A percentile compares a stretch with the other conserved stretches of the same genome.
Conservation (phyloP, 257 asterid genomes). For the Ballota nigra region DNA sequence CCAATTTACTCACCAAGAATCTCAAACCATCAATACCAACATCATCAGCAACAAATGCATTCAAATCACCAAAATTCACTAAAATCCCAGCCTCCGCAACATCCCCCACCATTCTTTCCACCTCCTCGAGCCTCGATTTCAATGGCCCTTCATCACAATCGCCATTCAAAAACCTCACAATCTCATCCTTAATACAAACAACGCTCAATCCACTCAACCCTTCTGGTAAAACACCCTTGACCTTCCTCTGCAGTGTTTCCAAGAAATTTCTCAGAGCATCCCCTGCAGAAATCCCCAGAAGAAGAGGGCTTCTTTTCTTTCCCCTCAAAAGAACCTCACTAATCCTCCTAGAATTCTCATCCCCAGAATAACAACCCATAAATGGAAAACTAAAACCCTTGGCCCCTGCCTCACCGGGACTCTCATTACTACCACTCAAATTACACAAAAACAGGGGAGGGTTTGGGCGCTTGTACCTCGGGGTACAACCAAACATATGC, state of each 20-base stretch:
- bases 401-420: slow-evolving; percentile 23
- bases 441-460: slow-evolving; percentile 70
- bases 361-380: slow-evolving; percentile 55
- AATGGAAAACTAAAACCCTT: slow-evolving; percentile 64
- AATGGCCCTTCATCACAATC: slow-evolving; percentile 49
- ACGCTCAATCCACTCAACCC: slow-evolving; percentile 53
- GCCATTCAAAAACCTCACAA: slow-evolving; percentile 47
- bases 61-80: slow-evolving; percentile 67
- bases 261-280: slow-evolving; percentile 56
- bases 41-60: slow-evolving; percentile 34
- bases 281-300: slow-evolving; percentile 63
- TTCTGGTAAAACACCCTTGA: slow-evolving; percentile 38
- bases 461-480: slow-evolving; percentile 52
- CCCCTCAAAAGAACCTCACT: slow-evolving; percentile 57
- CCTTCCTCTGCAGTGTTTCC: slow-evolving; percentile 40
- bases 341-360: slow-evolving; percentile 61
- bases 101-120: slow-evolving; percentile 33
- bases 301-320: slow-evolving; percentile 59
- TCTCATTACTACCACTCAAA: slow-evolving; percentile 22
- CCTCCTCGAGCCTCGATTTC: slow-evolving; percentile 53
- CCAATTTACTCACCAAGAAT: slow-evolving; percentile 42
- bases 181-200: slow-evolving; percentile 52
- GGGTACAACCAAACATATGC: slow-evolving; percentile 48
- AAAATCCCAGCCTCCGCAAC: slow-evolving; percentile 41
- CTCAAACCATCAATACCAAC: slow-evolving; percentile 41